Percentiles rank a stretch among this genome's conserved stretches.
Conservation (phyloP, 148 eudicot species). For the Dianthus caryophyllus region DNA sequence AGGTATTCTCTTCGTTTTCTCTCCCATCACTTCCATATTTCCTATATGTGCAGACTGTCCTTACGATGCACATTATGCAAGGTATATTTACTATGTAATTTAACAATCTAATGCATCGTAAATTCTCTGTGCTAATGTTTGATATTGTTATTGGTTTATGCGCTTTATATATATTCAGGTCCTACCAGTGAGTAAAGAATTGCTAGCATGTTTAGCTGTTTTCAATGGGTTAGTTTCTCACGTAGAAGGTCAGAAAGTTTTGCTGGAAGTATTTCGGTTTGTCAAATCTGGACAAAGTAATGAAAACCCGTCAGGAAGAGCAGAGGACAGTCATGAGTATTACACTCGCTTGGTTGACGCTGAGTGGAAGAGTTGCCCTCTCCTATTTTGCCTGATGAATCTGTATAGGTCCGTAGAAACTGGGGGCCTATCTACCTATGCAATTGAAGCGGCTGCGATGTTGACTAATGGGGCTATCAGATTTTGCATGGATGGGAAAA, state of each 20-base stretch:
- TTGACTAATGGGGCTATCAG: slow-evolving; percentile 57
- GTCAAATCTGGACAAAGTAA: slow-evolving; percentile 35
- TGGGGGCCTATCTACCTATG: slow-evolving; percentile 45
- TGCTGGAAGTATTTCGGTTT: slow-evolving; percentile 40
- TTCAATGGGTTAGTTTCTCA: slow-evolving; percentile 57
- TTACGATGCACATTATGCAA: neutral
- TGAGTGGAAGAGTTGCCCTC: slow-evolving; percentile 65
- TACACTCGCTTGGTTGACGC: slow-evolving; percentile 28
- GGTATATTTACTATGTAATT: neutral
- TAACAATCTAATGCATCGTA: neutral
- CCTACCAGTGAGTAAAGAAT: slow-evolving; percentile 76
- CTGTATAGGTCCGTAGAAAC: slow-evolving; percentile 55
- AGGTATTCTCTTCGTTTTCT: slow-evolving; percentile 43
- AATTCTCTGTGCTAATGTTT: neutral
- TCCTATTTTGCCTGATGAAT: slow-evolving; percentile 64
- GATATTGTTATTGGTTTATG: neutral
- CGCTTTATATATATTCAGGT: slow-evolving; percentile 35
- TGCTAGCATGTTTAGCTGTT: slow-evolving; percentile 63
- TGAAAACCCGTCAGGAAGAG: slow-evolving; percentile 37
- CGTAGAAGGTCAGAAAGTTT: slow-evolving; percentile 56
- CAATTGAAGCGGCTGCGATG: slow-evolving; percentile 54
- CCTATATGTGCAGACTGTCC: neutral
- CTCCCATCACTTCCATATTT: neutral
- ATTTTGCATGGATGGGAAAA: slow-evolving; percentile 69
- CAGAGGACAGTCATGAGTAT: slow-evolving; percentile 34